A percentile compares a stretch with the other conserved stretches of the same genome.
phyloP scores from a whole-genome alignment of 305 asterid genomes.

The Ruellia speciosa region DNA sequence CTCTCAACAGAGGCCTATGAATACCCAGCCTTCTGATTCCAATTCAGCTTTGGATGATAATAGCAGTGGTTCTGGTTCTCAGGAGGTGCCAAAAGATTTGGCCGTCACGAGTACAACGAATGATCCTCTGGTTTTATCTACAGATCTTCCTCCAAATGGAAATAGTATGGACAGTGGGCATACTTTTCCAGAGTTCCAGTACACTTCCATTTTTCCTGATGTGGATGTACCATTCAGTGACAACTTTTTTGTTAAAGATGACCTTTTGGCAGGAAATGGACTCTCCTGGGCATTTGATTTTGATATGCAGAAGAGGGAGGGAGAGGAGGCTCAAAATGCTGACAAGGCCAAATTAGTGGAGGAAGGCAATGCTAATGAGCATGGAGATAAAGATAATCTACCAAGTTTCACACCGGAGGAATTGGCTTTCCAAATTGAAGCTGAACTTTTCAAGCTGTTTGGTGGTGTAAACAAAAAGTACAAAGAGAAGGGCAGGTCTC shows the following conservation, averaged over 20 bases:
- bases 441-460: constrained; percentile 67
- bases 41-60: constrained; percentile 23
- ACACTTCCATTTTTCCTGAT: constrained; percentile 45
- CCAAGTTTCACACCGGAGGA: constrained; percentile 36
- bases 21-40: constrained; percentile 32
- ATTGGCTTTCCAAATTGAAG: constrained; percentile 63
- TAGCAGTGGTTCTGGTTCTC: constrained; percentile 29
- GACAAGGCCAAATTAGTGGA: constrained; percentile 33
- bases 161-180: constrained; percentile 33
- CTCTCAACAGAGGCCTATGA: constrained; percentile 23
- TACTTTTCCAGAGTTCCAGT: constrained; percentile 44
- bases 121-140: constrained; percentile 31
- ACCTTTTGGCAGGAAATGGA: constrained; percentile 95
- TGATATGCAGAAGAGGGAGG: constrained; percentile 49
- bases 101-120: constrained; percentile 26
- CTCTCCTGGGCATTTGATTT: constrained; percentile 94
- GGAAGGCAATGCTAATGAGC: constrained; percentile 27
- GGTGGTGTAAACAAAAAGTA: constrained; percentile 95
- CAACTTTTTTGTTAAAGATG: constrained; percentile 79
- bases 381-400: constrained; percentile 12
- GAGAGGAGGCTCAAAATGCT: constrained; percentile 35
- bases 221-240: constrained; percentile 67
- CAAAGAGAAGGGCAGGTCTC: constrained; percentile 83
- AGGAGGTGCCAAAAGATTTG: constrained; percentile 26
- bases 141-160: constrained; percentile 34